A percentile compares a stretch with the other conserved stretches of the same genome.
These are phyloP conservation scores for Pseudognaphalium luteoalbum DNA, from an alignment of 129 eudicot genomes.

Conservation along the genomic window DNA sequence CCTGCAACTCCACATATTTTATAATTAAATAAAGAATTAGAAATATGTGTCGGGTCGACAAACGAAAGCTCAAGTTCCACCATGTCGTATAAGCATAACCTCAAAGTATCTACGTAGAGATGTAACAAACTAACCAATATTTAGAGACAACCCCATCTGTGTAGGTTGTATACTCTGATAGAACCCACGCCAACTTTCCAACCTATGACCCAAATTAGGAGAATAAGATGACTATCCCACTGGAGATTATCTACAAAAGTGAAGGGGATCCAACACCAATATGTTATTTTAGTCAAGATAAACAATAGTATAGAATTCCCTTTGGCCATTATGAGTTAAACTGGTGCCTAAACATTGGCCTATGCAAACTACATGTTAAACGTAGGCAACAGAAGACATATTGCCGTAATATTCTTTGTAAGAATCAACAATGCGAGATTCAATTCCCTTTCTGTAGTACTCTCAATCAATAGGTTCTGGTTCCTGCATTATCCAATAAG, in stretches of 20 bases:
- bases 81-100: background rate
- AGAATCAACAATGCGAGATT: slow-evolving; percentile 84
- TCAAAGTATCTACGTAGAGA: background rate
- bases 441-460: slow-evolving; percentile 94
- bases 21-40: background rate
- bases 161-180: slow-evolving; percentile 95
- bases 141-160: slow-evolving; percentile 91
- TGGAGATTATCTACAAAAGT: slow-evolving; percentile 58
- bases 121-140: slow-evolving; percentile 54
- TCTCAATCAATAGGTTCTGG: slow-evolving; percentile 97
- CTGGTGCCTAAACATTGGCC: too few species aligned
- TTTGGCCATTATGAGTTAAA: background rate
- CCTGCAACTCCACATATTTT: slow-evolving; percentile 43
- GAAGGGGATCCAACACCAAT: background rate
- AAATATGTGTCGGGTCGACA: background rate
- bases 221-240: slow-evolving; percentile 87
- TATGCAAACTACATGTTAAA: background rate
- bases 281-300: slow-evolving; percentile 2
- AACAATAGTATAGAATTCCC: background rate
- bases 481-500: slow-evolving; percentile 51
- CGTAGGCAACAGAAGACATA: slow-evolving; percentile 30
- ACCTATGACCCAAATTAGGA: slow-evolving; percentile 66
- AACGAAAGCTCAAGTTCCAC: background rate
- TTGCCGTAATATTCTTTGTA: slow-evolving; percentile 90
- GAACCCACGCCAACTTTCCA: slow-evolving; percentile 96